These are phyloP conservation scores for Exophiala sideris DNA, from an alignment of 2,329 filamentous ascomycete genomes.

Conservation along the genomic window DNA sequence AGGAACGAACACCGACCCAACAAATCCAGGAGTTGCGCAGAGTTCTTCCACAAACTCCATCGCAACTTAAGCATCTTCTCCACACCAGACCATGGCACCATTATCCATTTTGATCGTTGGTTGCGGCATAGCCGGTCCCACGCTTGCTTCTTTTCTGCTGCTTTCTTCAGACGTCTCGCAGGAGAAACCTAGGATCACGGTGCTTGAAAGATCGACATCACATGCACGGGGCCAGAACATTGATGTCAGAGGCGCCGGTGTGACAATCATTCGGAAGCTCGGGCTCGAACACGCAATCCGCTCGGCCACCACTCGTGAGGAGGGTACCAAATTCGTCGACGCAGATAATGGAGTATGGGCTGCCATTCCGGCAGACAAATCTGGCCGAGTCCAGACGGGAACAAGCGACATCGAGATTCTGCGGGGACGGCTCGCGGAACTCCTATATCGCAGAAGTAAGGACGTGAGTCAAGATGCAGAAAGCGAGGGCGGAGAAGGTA, in stretches of 20 bases:
- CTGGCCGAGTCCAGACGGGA: slow-evolving; percentile 44
- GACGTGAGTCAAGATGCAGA: slow-evolving; percentile 13
- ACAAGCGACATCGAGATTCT: slow-evolving; percentile 61
- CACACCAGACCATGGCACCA: not conserved
- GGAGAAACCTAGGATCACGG: slow-evolving; percentile 17
- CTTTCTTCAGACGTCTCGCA: not conserved
- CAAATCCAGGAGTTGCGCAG: no score
- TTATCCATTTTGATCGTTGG: slow-evolving; percentile 45
- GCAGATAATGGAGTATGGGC: slow-evolving; percentile 37
- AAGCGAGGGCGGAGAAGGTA: slow-evolving; percentile 6
- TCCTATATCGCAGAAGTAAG: slow-evolving; percentile 46
- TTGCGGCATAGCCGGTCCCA: slow-evolving; percentile 40
- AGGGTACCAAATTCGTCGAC: slow-evolving; percentile 38
- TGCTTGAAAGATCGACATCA: slow-evolving; percentile 37
- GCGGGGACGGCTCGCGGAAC: slow-evolving; percentile 51
- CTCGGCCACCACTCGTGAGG: slow-evolving; percentile 43
- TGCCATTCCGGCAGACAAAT: slow-evolving; percentile 39
- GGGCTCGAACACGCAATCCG: slow-evolving; percentile 46
- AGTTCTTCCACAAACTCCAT: not conserved
- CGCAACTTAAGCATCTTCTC: not conserved
- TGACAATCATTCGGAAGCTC: slow-evolving; percentile 52
- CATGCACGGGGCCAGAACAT: slow-evolving; percentile 52
- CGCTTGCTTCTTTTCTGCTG: slow-evolving; percentile 39
- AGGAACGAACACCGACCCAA: no score
- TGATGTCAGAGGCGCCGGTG: slow-evolving; percentile 52